phyloP scores from a whole-genome alignment of 805 yeast species.

The Ogataea zsoltii region DNA sequence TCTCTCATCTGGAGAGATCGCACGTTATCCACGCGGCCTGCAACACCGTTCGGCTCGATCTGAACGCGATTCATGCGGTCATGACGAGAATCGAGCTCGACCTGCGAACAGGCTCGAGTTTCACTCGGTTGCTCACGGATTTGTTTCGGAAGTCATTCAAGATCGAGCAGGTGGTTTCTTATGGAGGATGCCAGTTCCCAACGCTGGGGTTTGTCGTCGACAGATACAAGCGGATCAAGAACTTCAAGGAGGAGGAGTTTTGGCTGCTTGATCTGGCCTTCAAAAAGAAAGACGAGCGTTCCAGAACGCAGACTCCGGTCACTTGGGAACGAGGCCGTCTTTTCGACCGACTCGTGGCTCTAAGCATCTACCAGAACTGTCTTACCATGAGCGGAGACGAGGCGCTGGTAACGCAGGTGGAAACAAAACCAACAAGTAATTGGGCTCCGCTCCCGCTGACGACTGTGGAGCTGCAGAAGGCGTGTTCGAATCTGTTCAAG shows the following conservation, averaged over 20 bases:
- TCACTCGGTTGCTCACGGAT: slow-evolving; percentile 77
- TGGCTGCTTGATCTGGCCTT: slow-evolving; percentile 69
- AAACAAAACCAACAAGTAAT: slow-evolving; percentile 65
- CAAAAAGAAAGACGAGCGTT: slow-evolving; percentile 35
- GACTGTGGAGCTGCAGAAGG: slow-evolving; percentile 89
- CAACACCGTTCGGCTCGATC: slow-evolving; percentile 63
- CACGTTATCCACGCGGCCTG: slow-evolving; percentile 79
- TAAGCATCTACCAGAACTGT: slow-evolving; percentile 69
- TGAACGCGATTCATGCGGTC: slow-evolving; percentile 78
- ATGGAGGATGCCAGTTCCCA: slow-evolving; percentile 96
- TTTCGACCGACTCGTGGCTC: slow-evolving; percentile 69
- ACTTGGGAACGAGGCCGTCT: slow-evolving; percentile 73
- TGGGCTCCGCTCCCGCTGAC: slow-evolving; percentile 89
- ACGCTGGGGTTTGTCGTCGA: slow-evolving; percentile 96
- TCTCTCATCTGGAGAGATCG: slow-evolving; percentile 78
- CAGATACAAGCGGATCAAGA: slow-evolving; percentile 71
- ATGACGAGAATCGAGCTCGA: slow-evolving; percentile 84
- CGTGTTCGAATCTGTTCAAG: slow-evolving; percentile 72
- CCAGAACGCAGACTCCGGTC: slow-evolving; percentile 42
- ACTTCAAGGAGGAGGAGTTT: slow-evolving; percentile 73
- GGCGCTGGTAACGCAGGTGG: slow-evolving; percentile 53
- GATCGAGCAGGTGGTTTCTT: slow-evolving; percentile 51
- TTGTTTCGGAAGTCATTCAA: slow-evolving; percentile 39
- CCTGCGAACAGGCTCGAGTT: slow-evolving; percentile 82
- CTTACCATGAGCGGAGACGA: slow-evolving; percentile 42